Percentiles rank a stretch among this genome's conserved stretches.
These are phyloP conservation scores for Neopestalotiopsis sp. DNA, from an alignment of 2,329 filamentous ascomycete genomes.

Conservation along the genomic window DNA sequence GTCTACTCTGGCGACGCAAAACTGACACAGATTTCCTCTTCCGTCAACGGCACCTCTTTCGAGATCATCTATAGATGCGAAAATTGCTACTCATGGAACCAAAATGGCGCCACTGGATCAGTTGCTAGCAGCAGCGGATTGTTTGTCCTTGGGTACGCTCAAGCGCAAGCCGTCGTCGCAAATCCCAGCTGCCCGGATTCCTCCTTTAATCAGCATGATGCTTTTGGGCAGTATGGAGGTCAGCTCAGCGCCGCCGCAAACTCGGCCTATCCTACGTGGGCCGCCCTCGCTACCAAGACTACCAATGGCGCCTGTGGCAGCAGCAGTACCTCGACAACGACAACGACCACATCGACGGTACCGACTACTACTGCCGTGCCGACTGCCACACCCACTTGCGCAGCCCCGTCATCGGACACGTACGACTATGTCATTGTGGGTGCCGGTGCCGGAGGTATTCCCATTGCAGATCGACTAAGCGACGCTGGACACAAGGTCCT, in stretches of 20 bases:
- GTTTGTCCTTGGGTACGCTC: constrained; percentile 61
- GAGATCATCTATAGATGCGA: constrained; percentile 69
- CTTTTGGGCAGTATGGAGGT: constrained; percentile 59
- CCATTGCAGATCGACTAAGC: constrained; percentile 65
- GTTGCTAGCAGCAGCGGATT: constrained; percentile 48
- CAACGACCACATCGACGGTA: constrained; percentile 19
- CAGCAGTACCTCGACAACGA: constrained; percentile 31
- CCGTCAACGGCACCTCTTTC: constrained; percentile 62
- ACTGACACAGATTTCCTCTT: constrained; percentile 64
- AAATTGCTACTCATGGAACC: constrained; percentile 59
- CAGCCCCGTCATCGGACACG: constrained; percentile 34
- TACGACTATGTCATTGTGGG: constrained; percentile 69
- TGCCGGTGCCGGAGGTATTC: constrained; percentile 63
- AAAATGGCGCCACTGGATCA: constrained; percentile 49
- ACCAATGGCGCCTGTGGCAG: constrained; percentile 39
- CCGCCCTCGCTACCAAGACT: constrained; percentile 47
- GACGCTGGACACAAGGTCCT: constrained; percentile 69
- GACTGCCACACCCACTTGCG: constrained; percentile 23
- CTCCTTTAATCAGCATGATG: constrained; percentile 57
- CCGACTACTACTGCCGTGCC: constrained; percentile 28
- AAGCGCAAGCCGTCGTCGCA: constrained; percentile 47
- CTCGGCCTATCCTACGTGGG: constrained; percentile 46
- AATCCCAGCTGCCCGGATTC: constrained; percentile 48
- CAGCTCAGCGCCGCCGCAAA: constrained; percentile 35
- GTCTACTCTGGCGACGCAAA: constrained; percentile 67